Conservation (phyloP, 331 rosid species). For the Rosa hybrid region DNA sequence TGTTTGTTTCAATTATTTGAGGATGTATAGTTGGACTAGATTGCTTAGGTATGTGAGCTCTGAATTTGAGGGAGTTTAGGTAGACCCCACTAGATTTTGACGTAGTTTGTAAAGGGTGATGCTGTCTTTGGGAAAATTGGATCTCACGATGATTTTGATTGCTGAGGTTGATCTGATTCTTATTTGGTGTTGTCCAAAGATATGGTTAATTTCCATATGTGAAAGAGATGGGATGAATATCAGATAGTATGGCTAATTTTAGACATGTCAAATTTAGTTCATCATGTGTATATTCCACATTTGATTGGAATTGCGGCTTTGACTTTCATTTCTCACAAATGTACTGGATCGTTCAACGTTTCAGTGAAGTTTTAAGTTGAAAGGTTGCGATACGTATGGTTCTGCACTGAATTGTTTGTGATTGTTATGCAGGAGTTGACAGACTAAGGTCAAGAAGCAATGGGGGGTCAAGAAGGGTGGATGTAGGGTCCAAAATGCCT, state of each 20-base stretch:
- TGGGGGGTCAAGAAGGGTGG: conserved; percentile 60
- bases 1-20: conserved; percentile 5
- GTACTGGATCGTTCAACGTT: background rate
- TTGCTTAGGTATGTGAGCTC: conserved; percentile 13
- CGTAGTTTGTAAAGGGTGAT: conserved; percentile 16
- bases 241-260: conserved; percentile 20
- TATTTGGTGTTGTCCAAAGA: conserved; percentile 7
- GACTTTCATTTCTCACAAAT: conserved; percentile 13
- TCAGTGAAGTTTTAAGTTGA: background rate
- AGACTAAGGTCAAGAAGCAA: conserved; percentile 60
- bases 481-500: conserved; percentile 34
- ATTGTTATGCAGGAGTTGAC: conserved; percentile 58
- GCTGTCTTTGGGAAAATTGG: conserved; percentile 27
- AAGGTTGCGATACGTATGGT: conserved; percentile 24
- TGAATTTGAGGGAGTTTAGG: conserved; percentile 21
- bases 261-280: conserved; percentile 2
- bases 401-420: conserved; percentile 30
- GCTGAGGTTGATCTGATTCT: conserved; percentile 31
- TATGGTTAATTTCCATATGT: conserved; percentile 20
- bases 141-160: conserved; percentile 39
- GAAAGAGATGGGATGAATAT: background rate
- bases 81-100: conserved; percentile 42
- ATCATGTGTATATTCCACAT: conserved; percentile 11
- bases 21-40: conserved; percentile 5
- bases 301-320: conserved; percentile 23